Base-by-base conservation (phyloP, 2,329 filamentous ascomycete genomes). In the Stagonosporopsis chrysanthemi region DNA sequence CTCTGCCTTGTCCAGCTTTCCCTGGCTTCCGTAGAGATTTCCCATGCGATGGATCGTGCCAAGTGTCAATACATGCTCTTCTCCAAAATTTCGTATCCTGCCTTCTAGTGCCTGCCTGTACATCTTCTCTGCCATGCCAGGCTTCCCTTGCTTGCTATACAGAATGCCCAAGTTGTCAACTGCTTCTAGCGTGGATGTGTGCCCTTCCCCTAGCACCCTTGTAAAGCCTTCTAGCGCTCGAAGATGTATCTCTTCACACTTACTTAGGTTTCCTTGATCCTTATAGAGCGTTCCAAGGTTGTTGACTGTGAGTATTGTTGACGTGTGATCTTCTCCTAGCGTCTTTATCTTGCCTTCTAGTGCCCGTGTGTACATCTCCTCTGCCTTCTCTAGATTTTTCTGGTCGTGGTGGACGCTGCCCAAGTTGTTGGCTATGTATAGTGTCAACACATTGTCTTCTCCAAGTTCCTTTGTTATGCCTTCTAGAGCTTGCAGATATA, bases 321-420 rank as follows among this genome's bases (percentile, higher is more conserved):
- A 58, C 3, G 15, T 52, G 39, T 56, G 14, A 12, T 52, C 39
- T 28, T 58, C 43, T 40, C n/a, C n/a, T n/a, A n/a, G n/a, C n/a
- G n/a, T n/a, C n/a, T n/a, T n/a, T n/a, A n/a, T n/a, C 5, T 28
- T 7, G 15, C 39, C 31, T 29, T 44, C 31, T 9, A 52, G 48
- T 23, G 40, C 39, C 12, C 17, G 48, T 33, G 8, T 39, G 28
- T 64, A 65, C 58, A 64, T 62, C 24, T 48, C 31, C 44, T 64
- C 61, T 33, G 58, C 60, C 31, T 61, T n/a, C n/a, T n/a, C n/a
- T n/a, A n/a, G n/a, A n/a, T n/a, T n/a, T n/a, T n/a, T n/a, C n/a
- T n/a, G n/a, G n/a, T n/a, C n/a, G n/a, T n/a, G n/a, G n/a, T n/a
- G n/a, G n/a, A n/a, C n/a, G n/a, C n/a, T n/a, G n/a, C n/a, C n/a